phyloP scores from a whole-genome alignment of 805 yeast genomes.

The Candida loeiensis region DNA sequence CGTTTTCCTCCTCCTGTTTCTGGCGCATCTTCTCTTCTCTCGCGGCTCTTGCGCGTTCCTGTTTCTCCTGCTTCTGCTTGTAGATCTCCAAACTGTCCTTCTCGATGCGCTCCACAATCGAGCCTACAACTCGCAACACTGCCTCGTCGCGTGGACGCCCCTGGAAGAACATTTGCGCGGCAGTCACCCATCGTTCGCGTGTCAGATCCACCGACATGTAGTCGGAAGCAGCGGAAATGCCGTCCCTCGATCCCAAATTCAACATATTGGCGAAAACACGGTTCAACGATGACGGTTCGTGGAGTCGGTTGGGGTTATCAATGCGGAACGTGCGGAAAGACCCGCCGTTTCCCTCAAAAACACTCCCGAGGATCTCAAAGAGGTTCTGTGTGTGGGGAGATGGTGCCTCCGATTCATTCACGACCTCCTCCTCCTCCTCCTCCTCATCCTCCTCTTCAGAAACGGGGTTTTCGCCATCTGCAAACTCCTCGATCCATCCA shows the following conservation, averaged over 20 bases:
- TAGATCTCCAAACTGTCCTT: conserved; percentile 44
- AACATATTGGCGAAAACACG: conserved; percentile 11
- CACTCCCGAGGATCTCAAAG: conserved; percentile 7
- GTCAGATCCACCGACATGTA: conserved; percentile 45
- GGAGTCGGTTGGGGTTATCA: conserved; percentile 9
- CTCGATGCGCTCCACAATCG: conserved; percentile 45
- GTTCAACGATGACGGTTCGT: conserved; percentile 4
- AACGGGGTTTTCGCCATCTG: conserved; percentile 23
- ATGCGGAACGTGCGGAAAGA: conserved; percentile 22
- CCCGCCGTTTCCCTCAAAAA: conserved; percentile 13
- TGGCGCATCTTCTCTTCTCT: conserved; percentile 28
- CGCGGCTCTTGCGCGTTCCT: conserved; percentile 21
- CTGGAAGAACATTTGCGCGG: conserved; percentile 38
- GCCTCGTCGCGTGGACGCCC: conserved; percentile 31
- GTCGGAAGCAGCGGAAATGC: conserved; percentile 4
- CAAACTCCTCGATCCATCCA: conserved; percentile 40
- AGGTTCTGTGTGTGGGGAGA: conserved; percentile 2
- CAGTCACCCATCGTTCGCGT: conserved; percentile 57
- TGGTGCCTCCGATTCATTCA: conserved; percentile 6
- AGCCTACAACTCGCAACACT: conserved; percentile 21
- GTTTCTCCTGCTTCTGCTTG: conserved; percentile 26
- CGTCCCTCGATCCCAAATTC: conserved; percentile 7
- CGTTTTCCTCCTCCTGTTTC: conserved; percentile 29
- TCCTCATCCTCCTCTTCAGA: conserved; percentile 16
- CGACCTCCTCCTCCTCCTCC: conserved; percentile 21